Evolutionary conservation across 495 filamentous ascomycete species (phyloP).

Genomic region (Hyaloscypha hepaticicola): DNA sequence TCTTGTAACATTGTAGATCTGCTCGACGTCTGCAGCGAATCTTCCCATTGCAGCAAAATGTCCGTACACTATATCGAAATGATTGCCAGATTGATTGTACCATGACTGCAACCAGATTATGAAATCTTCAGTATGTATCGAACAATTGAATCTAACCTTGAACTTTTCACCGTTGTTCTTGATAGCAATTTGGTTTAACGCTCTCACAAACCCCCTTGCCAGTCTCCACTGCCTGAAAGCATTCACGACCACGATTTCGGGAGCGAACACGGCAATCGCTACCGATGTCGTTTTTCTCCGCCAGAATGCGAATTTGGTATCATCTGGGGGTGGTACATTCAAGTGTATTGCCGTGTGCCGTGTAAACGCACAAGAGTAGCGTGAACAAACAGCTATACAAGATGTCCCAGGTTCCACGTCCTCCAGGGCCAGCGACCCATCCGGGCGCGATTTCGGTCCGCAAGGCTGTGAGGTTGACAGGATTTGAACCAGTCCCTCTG

Average conservation of each 20-base stretch:
- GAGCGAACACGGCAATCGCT: slow-evolving; percentile 34
- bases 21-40: slow-evolving; percentile 9
- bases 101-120: background rate
- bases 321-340: slow-evolving; percentile 34
- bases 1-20: background rate
- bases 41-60: slow-evolving; percentile 25
- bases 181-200: background rate
- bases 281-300: slow-evolving; percentile 31
- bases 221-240: slow-evolving; percentile 29
- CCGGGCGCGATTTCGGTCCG: slow-evolving; percentile 1
- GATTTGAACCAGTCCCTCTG: background rate
- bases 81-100: background rate
- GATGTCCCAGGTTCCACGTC: slow-evolving; percentile 39
- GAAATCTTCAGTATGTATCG: background rate
- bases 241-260: slow-evolving; percentile 34
- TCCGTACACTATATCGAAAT: slow-evolving; percentile 18
- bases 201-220: background rate
- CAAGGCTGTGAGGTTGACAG: slow-evolving; percentile 13
- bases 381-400: slow-evolving; percentile 40
- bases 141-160: background rate
- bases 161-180: background rate
- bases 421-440: slow-evolving; percentile 3
- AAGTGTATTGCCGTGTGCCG: slow-evolving; percentile 45
- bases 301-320: slow-evolving; percentile 1
- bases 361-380: slow-evolving; percentile 42